These are phyloP conservation scores for Polymyxa betae DNA, from an alignment of 208 protist genomes.

Conservation along the genomic window DNA sequence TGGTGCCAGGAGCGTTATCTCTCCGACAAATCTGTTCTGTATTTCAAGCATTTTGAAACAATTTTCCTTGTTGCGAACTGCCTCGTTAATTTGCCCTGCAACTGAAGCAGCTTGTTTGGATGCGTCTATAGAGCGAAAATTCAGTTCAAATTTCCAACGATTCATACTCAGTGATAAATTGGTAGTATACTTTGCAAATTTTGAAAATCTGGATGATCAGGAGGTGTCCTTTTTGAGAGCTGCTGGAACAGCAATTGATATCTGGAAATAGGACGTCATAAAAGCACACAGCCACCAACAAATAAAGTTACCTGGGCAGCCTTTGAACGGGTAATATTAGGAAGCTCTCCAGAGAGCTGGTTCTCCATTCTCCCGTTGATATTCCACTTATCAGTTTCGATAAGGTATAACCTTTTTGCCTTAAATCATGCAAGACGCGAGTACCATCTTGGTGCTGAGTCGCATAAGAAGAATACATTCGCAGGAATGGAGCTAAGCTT, in stretches of 20 bases:
- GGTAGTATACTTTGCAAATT: background rate
- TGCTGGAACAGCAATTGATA: background rate
- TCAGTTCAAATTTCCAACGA: background rate
- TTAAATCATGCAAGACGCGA: background rate
- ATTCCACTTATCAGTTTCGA: background rate
- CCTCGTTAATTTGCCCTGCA: conserved; percentile 3
- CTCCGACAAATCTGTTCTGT: background rate
- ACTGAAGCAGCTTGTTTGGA: background rate
- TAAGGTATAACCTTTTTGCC: conserved; percentile 8
- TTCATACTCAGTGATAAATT: background rate
- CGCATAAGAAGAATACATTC: conserved; percentile 39
- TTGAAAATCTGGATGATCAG: background rate
- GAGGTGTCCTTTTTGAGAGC: background rate
- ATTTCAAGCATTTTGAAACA: conserved; percentile 22
- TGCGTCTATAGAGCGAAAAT: background rate
- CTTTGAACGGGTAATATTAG: conserved; percentile 56
- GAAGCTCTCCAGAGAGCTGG: conserved; percentile 27
- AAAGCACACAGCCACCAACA: background rate
- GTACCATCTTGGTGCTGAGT: conserved; percentile 32
- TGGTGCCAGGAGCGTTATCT: conserved; percentile 8
- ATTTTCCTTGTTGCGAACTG: background rate
- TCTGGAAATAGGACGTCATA: background rate
- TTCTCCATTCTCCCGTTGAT: background rate
- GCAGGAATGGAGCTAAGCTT: conserved; percentile 13
- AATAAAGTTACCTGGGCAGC: background rate